phyloP scores from a whole-genome alignment of 2,329 filamentous ascomycete genomes.

The Aureobasidium lini region DNA sequence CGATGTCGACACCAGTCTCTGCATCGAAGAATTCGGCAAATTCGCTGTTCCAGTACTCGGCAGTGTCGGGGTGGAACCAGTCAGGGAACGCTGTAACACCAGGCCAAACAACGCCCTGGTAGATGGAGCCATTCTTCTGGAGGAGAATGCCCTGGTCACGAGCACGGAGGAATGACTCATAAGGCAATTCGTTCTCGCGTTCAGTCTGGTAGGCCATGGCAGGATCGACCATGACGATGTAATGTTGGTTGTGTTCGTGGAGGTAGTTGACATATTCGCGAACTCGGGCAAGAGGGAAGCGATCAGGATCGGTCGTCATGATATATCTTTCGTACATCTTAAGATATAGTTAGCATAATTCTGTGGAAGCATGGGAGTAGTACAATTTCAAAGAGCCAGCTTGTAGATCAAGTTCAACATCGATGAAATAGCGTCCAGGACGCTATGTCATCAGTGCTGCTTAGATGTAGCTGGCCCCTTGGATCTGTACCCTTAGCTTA shows the following conservation, averaged over 20 bases:
- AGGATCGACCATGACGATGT: constrained; percentile 66
- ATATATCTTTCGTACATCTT: constrained; percentile 41
- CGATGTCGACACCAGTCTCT: constrained; percentile 61
- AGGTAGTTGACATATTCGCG: constrained; percentile 58
- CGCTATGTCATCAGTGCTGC: too few relatives aligned
- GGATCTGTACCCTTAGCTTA: too few relatives aligned
- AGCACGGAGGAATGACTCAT: background rate
- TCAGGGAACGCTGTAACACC: constrained; percentile 49
- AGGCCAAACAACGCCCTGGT: constrained; percentile 67
- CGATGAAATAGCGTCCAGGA: too few relatives aligned
- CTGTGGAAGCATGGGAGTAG: too few relatives aligned
- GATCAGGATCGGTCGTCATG: constrained; percentile 58
- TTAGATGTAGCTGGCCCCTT: too few relatives aligned
- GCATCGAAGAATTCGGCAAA: constrained; percentile 58
- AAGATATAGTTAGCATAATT: too few relatives aligned
- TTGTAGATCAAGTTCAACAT: too few relatives aligned
- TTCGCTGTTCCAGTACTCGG: constrained; percentile 62
- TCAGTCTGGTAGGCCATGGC: constrained; percentile 38
- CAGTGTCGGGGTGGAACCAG: constrained; percentile 62
- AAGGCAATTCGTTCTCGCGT: background rate
- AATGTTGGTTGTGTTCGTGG: constrained; percentile 27
- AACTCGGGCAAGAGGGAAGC: constrained; percentile 56
- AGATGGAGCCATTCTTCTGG: constrained; percentile 48
- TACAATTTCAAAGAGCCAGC: too few relatives aligned
- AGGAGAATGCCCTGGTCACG: constrained; percentile 44